Percentiles rank a stretch among this genome's conserved stretches.
phyloP scores from a whole-genome alignment of 495 filamentous ascomycete genomes.

The Neurospora africana region DNA sequence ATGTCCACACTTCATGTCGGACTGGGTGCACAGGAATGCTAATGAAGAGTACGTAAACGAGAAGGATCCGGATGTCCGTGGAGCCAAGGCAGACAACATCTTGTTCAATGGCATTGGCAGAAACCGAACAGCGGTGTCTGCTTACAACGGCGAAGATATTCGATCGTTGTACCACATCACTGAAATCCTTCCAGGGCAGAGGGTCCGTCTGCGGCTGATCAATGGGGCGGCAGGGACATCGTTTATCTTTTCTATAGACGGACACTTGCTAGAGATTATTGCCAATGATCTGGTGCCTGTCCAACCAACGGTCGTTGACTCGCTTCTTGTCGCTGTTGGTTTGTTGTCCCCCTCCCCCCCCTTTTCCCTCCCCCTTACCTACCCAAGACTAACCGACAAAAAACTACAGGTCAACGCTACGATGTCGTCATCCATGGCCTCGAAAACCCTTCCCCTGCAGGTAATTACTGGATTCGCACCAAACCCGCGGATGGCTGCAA shows the following conservation, averaged over 20 bases:
- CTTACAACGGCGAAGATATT: not conserved
- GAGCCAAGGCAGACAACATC: slow-evolving; percentile 14
- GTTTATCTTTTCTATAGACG: not conserved
- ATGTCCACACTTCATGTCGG: slow-evolving; percentile 22
- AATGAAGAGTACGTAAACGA: slow-evolving; percentile 7
- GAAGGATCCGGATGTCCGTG: not conserved
- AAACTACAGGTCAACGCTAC: slow-evolving; percentile 40
- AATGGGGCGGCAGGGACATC: not conserved
- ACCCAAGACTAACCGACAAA: not conserved
- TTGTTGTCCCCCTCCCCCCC: not conserved
- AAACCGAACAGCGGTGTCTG: not conserved
- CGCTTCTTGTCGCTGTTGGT: slow-evolving; percentile 47
- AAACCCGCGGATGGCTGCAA: not conserved
- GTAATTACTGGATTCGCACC: slow-evolving; percentile 45
- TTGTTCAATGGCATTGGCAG: slow-evolving; percentile 23
- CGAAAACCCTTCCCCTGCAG: slow-evolving; percentile 13
- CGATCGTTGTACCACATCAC: not conserved
- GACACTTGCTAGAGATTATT: not conserved
- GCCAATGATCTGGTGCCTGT: not conserved
- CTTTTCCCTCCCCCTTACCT: not conserved
- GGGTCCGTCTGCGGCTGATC: not conserved
- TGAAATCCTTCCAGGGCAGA: not conserved
- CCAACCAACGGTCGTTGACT: slow-evolving; percentile 11
- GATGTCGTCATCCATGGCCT: slow-evolving; percentile 52
- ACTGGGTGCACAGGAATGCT: slow-evolving; percentile 27